phyloP scores from a whole-genome alignment of 164 flowering plant species.

The Tetracentron sinense region DNA sequence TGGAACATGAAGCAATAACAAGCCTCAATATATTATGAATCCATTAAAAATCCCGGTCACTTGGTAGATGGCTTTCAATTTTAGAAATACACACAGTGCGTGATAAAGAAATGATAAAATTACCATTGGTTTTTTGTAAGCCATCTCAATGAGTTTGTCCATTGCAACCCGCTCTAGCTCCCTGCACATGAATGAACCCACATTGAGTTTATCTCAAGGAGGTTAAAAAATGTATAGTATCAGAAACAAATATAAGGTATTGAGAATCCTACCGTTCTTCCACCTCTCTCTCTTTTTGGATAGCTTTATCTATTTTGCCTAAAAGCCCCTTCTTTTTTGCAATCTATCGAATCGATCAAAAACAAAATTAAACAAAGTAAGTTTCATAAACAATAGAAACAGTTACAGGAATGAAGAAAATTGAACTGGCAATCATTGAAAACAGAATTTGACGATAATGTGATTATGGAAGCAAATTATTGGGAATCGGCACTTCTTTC shows the following conservation, averaged over 20 bases:
- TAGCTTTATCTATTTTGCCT: slow-evolving; percentile 38
- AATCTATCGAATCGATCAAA: slow-evolving; percentile 32
- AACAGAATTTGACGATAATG: too few relatives aligned
- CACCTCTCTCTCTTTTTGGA: slow-evolving; percentile 32
- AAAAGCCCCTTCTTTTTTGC: slow-evolving; percentile 44
- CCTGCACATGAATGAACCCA: slow-evolving; percentile 46
- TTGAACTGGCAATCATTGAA: too few relatives aligned
- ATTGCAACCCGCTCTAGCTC: slow-evolving; percentile 67
- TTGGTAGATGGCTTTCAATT: neutral
- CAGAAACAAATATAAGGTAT: slow-evolving; percentile 2
- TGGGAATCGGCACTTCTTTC: too few relatives aligned
- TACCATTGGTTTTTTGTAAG: slow-evolving; percentile 76
- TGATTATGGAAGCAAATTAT: too few relatives aligned
- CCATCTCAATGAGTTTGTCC: slow-evolving; percentile 68
- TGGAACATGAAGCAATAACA: too few relatives aligned
- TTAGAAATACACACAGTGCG: neutral
- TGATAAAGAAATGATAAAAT: slow-evolving; percentile 2
- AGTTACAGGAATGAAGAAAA: too few relatives aligned
- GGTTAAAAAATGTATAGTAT: neutral
- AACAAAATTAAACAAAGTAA: neutral
- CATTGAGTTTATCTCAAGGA: slow-evolving; percentile 2
- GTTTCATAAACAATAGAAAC: too few relatives aligned
- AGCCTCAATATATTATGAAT: too few relatives aligned
- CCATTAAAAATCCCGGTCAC: neutral
- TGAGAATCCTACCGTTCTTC: slow-evolving; percentile 40